Evolutionary conservation across 192 early-diverging fungal species (phyloP).

Genomic region (Allomyces arbusculus): DNA sequence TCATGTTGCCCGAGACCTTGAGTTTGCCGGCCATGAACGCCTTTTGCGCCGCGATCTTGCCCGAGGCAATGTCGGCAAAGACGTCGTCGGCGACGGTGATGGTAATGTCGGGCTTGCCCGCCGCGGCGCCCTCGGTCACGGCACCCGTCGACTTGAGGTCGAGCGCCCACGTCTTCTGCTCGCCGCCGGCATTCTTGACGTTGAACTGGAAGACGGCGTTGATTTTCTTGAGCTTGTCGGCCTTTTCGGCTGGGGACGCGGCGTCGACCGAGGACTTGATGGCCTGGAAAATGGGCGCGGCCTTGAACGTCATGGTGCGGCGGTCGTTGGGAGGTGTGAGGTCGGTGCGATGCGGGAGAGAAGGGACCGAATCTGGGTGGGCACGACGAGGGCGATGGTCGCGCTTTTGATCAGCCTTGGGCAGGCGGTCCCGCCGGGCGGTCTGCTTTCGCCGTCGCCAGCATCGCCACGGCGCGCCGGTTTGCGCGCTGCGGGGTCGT

Average conservation of each 20-base stretch:
- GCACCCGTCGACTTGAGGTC: background rate
- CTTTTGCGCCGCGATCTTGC: constrained; percentile 76
- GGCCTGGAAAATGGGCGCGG: background rate
- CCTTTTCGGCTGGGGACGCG: background rate
- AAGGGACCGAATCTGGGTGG: no score
- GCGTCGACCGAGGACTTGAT: background rate
- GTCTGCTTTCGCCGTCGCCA: no score
- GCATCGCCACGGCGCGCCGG: no score
- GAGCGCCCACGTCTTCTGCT: background rate
- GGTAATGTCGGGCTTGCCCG: constrained; percentile 41
- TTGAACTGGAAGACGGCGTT: background rate
- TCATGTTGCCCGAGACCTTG: constrained; percentile 39
- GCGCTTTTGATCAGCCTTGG: no score
- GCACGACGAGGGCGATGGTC: no score
- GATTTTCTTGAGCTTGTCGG: background rate
- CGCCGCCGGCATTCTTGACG: background rate
- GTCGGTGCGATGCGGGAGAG: no score
- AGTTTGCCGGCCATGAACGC: constrained; percentile 81
- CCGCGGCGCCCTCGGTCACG: background rate
- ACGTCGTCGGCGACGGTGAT: constrained; percentile 51
- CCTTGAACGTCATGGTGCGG: background rate
- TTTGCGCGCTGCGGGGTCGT: no score
- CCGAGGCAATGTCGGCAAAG: constrained; percentile 64
- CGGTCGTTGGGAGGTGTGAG: background rate
- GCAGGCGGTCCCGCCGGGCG: no score